Conservation (phyloP, 2,329 filamentous ascomycete species). For the Talaromyces amestolkiae region DNA sequence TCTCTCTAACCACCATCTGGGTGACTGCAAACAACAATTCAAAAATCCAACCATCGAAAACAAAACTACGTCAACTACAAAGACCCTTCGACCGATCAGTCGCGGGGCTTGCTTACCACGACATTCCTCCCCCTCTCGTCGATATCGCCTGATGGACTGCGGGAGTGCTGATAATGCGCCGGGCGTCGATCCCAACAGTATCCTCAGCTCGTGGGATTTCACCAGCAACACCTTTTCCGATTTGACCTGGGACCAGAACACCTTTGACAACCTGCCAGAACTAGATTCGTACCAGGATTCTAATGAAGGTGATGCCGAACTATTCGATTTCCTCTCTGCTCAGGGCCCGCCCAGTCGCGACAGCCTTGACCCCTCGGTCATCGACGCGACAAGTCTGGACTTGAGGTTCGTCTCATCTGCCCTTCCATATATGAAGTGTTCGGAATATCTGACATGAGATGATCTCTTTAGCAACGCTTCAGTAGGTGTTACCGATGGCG, state of each 20-base stretch:
- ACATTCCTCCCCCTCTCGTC: constrained; percentile 3
- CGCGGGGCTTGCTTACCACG: constrained; percentile 10
- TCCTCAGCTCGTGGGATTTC: constrained; percentile 40
- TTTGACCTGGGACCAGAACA: constrained; percentile 36
- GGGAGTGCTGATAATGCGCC: constrained; percentile 33
- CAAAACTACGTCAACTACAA: neutral
- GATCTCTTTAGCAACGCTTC: constrained; percentile 30
- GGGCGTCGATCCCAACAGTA: constrained; percentile 42
- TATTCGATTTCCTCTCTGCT: constrained; percentile 34
- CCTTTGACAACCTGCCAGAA: constrained; percentile 37
- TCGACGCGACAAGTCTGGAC: constrained; percentile 28
- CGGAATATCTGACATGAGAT: neutral
- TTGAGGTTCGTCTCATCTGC: constrained; percentile 28
- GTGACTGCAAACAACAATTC: neutral
- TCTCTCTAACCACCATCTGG: neutral
- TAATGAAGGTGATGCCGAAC: constrained; percentile 37
- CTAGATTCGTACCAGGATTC: constrained; percentile 42
- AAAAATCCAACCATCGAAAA: neutral
- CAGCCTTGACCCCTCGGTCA: constrained; percentile 23
- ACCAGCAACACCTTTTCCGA: constrained; percentile 30
- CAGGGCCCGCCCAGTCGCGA: constrained; percentile 29
- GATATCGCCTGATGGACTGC: constrained; percentile 15
- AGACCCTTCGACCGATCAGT: neutral
- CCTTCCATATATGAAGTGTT: neutral
- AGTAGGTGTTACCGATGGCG: constrained; percentile 33